Conservation (phyloP, 768 basidiomycete genomes). For the Suillus clintonianus region DNA sequence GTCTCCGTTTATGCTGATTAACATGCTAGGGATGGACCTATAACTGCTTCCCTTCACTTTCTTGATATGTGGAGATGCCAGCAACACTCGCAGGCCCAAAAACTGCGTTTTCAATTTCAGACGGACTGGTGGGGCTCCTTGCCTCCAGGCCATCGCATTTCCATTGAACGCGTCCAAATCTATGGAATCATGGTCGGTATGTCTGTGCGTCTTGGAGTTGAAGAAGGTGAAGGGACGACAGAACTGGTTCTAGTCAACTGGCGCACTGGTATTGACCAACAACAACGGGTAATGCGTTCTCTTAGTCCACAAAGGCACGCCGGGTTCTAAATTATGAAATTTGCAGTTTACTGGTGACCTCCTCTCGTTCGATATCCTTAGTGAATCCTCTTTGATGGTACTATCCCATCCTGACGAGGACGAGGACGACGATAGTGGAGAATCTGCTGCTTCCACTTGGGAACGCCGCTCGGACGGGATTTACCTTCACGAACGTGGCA, state of each 20-base stretch:
- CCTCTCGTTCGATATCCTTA: slow-evolving; percentile 33
- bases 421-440: slow-evolving; percentile 29
- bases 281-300: background rate
- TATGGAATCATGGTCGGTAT: slow-evolving; percentile 24
- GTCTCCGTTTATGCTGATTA: background rate
- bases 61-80: slow-evolving; percentile 57
- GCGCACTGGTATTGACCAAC: slow-evolving; percentile 22
- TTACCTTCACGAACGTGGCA: slow-evolving; percentile 30
- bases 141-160: slow-evolving; percentile 33
- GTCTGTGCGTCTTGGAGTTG: slow-evolving; percentile 31
- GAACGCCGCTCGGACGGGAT: slow-evolving; percentile 32
- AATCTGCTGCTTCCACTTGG: slow-evolving; percentile 16
- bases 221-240: slow-evolving; percentile 33
- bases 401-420: slow-evolving; percentile 34
- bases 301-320: background rate
- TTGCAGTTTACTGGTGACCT: slow-evolving; percentile 26
- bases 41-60: slow-evolving; percentile 43
- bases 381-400: slow-evolving; percentile 26
- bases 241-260: slow-evolving; percentile 32
- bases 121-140: slow-evolving; percentile 37
- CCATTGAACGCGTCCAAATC: slow-evolving; percentile 30
- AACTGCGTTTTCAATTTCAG: slow-evolving; percentile 28
- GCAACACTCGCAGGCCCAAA: slow-evolving; percentile 48
- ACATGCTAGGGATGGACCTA: slow-evolving; percentile 23
- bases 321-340: background rate